phyloP scores from a whole-genome alignment of 177 flowering plant genomes.

The Telopea speciosissima region DNA sequence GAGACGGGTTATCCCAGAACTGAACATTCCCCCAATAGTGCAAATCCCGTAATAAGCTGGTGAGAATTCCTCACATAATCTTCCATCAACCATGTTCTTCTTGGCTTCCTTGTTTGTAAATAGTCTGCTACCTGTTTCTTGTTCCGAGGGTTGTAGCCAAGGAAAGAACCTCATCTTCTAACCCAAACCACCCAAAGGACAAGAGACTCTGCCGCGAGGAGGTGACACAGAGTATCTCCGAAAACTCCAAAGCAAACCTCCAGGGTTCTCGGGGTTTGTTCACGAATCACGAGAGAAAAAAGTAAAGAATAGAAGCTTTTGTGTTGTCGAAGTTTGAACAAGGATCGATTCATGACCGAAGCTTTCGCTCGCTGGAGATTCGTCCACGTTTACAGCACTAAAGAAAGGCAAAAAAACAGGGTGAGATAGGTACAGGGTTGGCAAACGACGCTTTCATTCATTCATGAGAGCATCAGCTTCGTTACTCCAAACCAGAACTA shows the following conservation, averaged over 20 bases:
- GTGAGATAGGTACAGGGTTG: background rate
- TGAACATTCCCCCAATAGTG: constrained; percentile 62
- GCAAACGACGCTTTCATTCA: too few relatives aligned
- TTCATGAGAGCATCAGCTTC: too few relatives aligned
- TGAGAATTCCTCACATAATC: constrained; percentile 31
- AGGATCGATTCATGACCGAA: background rate
- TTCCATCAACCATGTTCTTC: constrained; percentile 12
- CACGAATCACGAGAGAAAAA: too few relatives aligned
- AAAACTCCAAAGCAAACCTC: background rate
- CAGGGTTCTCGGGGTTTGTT: background rate
- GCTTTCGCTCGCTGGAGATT: background rate
- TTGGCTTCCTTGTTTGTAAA: background rate
- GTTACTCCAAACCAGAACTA: too few relatives aligned
- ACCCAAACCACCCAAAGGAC: background rate
- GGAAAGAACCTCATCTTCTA: too few relatives aligned
- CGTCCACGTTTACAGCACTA: background rate
- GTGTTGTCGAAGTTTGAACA: background rate
- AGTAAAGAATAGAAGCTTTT: background rate
- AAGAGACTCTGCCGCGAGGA: background rate
- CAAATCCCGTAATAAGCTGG: constrained; percentile 53
- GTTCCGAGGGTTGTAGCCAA: too few relatives aligned
- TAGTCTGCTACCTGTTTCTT: too few relatives aligned
- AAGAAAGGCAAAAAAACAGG: background rate
- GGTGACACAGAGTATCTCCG: background rate
- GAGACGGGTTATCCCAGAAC: constrained; percentile 75